Evolutionary conservation across 768 basidiomycete species (phyloP), one percentile per base, ranked within the genome.

Genomic region (Fomitopsis pulvina): DNA sequence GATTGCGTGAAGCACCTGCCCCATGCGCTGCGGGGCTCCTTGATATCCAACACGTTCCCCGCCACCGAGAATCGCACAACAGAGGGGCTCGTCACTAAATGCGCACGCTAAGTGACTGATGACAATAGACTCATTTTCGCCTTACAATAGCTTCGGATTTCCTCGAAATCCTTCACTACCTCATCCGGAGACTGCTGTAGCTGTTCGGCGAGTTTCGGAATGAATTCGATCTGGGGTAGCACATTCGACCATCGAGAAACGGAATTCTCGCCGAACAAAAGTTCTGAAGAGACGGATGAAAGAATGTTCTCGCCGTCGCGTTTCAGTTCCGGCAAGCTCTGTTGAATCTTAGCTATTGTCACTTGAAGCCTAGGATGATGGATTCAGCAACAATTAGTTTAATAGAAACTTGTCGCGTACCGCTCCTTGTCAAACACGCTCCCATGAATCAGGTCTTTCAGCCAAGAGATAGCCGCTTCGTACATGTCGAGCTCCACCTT

Each of bases 261-360:
- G 4, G 88, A 91, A 42, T 72, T 74, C 56, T 83, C 77, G 54
- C 79, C 76, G 59, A 79, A 87, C 22, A 92, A 60, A 24, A 90
- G 61, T 52, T 82, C 77, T 16, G 77, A 69, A 68, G 79, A 83
- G 26, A 92, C 69, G 7, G 92, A 85, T 9, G 75, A 74, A 41
- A 92, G 72, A 10, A 98, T 87, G 25, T 79, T 85, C 60, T 71
- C 80, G 11, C 93, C 95, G 61, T 91, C 86, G 32, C 96, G 80
- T 73, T 97, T 98, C 58, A 89, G 71, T 62, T 92, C 86, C 2
- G 96, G 95, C 27, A 99, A 73, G 18, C 83, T 83, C 64, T 97
- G 95, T 39, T 87, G 82, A 21, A 91, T 79, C 67, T 96, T 97
- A 14, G 92, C 91, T 41, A 89, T 73, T 24, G 81, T 82, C 44